Evolutionary conservation across 495 filamentous ascomycete species (phyloP), one percentile per base, ranked within the genome.

Genomic region (Apodospora peruviana): DNA sequence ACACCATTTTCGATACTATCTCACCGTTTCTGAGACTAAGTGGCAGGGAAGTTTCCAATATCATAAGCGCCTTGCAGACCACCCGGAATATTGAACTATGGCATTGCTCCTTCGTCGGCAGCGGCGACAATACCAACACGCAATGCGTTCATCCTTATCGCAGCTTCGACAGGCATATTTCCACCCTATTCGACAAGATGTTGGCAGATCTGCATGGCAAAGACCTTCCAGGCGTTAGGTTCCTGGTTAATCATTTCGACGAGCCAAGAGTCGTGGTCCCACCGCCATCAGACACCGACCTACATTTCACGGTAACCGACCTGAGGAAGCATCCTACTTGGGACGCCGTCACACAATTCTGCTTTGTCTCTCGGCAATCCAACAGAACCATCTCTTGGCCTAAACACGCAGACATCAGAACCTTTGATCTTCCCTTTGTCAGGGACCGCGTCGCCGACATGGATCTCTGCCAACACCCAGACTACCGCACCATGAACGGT

Each of bases 181-280:
- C 37, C n/a, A 18, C 3, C 18, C 14, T 18, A 9, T 18, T 3
- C 2, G 18, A 14, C 14, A 9, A 40, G 18, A 3, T 40, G 37
- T 9, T 40, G n/a, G n/a, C 8, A 3, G 37, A 40, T 20, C 14
- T 18, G n/a, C 37, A 18, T 2, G 27, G 27, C 7, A 16, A 17
- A 9, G 8, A 9, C 45, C 63, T 88, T 24, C 88, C 86, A 0
- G 80, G 90, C 55, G 83, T 91, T 76, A 80, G 86, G 50, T 62
- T 93, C 38, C 80, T 83, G 0, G 84, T 91, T 60, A 93, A 91
- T 60, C 70, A 80, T 10, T 82, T 90, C 48, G 87, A 93, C 56
- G 88, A 91, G 57, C 84, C 84, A 18, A 70, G 83, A 4, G 82
- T 91, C 3, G 63, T 88, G 14, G 64, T 88, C 3, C 80, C 84